phyloP scores from a whole-genome alignment of 2,329 filamentous ascomycete genomes.

The Cadophora sp. region DNA sequence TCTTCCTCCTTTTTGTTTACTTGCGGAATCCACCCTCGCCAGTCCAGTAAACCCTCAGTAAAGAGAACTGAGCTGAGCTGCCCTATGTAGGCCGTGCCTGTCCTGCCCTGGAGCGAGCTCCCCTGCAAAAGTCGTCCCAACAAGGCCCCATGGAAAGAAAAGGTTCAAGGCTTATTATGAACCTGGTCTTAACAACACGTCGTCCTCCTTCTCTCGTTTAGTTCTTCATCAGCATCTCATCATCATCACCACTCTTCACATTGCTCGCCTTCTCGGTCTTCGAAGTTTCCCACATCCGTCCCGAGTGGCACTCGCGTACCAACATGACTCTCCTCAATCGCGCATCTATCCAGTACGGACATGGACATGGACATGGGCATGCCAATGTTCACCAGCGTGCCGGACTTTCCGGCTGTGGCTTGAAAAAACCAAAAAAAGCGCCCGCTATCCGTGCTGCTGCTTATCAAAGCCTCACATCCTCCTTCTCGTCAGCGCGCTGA shows the following conservation, averaged over 20 bases:
- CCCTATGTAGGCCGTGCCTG: too few species aligned
- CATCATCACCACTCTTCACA: not conserved
- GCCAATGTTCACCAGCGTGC: constrained; percentile 5
- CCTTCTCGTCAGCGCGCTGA: not conserved
- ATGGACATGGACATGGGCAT: too few species aligned
- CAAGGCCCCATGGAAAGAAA: not conserved
- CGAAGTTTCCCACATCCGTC: not conserved
- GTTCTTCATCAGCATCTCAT: not conserved
- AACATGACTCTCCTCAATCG: constrained; percentile 7
- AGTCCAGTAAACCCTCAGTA: not conserved
- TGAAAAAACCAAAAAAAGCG: not conserved
- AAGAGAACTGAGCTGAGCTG: not conserved
- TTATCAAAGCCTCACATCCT: constrained; percentile 17
- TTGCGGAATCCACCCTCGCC: not conserved
- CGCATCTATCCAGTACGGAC: not conserved
- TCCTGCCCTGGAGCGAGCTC: not conserved
- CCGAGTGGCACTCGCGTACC: not conserved
- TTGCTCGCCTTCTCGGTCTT: not conserved
- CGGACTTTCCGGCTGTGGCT: constrained; percentile 11
- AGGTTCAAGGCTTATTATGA: not conserved
- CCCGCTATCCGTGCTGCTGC: constrained; percentile 6
- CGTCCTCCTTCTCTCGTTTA: not conserved
- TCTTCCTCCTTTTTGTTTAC: constrained; percentile 9
- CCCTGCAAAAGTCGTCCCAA: not conserved
- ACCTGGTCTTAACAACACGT: too few species aligned